A percentile compares a stretch with the other conserved stretches of the same genome.
phyloP scores from a whole-genome alignment of 1,284 basidiomycete species.

The Tylopilus sp. region DNA sequence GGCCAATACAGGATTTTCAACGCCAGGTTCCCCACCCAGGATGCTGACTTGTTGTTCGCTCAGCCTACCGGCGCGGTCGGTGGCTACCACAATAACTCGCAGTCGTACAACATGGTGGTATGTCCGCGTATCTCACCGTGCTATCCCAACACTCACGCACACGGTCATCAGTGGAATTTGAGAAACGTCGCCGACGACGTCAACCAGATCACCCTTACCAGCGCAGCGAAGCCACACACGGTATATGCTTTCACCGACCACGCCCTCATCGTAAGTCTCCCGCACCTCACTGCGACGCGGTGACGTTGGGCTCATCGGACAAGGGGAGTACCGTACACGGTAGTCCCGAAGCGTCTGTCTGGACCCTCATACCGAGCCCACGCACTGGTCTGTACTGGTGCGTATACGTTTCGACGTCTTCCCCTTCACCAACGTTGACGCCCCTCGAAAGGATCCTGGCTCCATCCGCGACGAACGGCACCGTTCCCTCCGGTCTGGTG shows the following conservation, averaged over 20 bases:
- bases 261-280: neutral
- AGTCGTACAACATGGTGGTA: constrained; percentile 5
- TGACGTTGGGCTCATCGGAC: neutral
- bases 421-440: too few relatives aligned
- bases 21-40: neutral
- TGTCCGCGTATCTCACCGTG: neutral
- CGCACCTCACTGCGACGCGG: neutral
- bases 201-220: constrained; percentile 1
- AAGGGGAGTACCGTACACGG: neutral
- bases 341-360: neutral
- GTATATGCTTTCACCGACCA: neutral
- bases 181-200: neutral
- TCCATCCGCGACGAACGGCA: neutral
- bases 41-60: neutral
- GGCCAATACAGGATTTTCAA: constrained; percentile 7
- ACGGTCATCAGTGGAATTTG: constrained; percentile 4
- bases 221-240: neutral
- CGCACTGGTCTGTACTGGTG: neutral
- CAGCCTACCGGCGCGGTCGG: neutral
- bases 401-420: neutral
- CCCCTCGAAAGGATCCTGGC: neutral
- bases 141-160: neutral
- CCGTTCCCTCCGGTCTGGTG: neutral
- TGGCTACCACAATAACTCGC: neutral
- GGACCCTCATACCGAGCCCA: neutral